Conservation (phyloP, 768 basidiomycete genomes). For the Mycena vulgaris region DNA sequence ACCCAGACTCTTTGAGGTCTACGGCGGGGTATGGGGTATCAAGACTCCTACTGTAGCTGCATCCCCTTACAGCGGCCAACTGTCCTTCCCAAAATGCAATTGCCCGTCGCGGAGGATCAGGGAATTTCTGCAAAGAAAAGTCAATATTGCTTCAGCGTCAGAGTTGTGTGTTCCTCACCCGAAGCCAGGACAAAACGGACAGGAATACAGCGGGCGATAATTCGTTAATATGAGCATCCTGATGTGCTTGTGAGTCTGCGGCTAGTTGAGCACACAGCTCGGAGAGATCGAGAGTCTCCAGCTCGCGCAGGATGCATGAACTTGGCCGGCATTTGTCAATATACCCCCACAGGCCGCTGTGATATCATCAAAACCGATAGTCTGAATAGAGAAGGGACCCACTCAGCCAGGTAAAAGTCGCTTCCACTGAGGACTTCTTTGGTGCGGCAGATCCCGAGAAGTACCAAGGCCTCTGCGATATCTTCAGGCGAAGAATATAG, state of each 20-base stretch:
- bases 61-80: too few relatives aligned
- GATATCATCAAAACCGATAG: too few relatives aligned
- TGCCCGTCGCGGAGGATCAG: neutral
- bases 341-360: too few relatives aligned
- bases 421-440: neutral
- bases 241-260: neutral
- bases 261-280: neutral
- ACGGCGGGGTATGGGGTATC: too few relatives aligned
- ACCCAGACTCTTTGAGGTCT: too few relatives aligned
- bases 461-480: neutral
- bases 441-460: neutral
- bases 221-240: neutral
- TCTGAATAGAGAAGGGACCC: too few relatives aligned
- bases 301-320: too few relatives aligned
- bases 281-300: neutral
- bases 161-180: neutral
- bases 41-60: too few relatives aligned
- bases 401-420: too few relatives aligned
- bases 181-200: neutral
- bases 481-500: neutral
- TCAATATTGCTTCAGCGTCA: neutral
- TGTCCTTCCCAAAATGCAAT: conserved; percentile 14
- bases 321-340: too few relatives aligned
- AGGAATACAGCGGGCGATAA: neutral
- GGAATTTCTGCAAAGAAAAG: neutral